Percentiles rank a stretch among this genome's conserved stretches.
phyloP scores from a whole-genome alignment of 495 filamentous ascomycete species.

The Neurospora intermedia region DNA sequence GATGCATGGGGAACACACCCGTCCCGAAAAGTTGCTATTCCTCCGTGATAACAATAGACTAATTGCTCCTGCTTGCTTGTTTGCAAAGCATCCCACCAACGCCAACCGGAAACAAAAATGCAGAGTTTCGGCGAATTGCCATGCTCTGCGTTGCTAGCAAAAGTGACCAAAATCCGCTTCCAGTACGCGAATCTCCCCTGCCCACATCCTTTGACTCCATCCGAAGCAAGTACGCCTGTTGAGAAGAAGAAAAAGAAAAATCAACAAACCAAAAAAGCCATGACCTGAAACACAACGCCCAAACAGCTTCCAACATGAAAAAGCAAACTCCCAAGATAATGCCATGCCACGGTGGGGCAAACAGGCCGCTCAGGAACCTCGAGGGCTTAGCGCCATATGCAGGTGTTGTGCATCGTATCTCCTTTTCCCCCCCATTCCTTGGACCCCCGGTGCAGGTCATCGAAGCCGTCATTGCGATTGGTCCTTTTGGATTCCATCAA shows the following conservation, averaged over 20 bases:
- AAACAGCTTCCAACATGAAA: not conserved
- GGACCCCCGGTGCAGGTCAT: not conserved
- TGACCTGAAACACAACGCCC: not conserved
- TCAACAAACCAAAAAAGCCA: not conserved
- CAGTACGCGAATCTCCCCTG: not conserved
- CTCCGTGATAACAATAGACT: not conserved
- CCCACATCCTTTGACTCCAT: not conserved
- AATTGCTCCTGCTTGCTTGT: not conserved
- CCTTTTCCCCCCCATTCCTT: not conserved
- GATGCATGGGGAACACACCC: not conserved
- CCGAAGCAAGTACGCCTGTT: not conserved
- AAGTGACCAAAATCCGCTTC: not conserved
- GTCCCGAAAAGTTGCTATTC: not conserved
- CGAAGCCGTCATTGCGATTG: not conserved
- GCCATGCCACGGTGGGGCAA: not conserved
- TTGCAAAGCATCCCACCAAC: not conserved
- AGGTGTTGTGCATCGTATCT: not conserved
- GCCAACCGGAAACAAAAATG: not conserved
- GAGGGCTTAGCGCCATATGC: not conserved
- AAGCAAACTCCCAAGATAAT: not conserved
- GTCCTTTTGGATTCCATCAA: constrained; percentile 15
- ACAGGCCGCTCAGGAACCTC: not conserved
- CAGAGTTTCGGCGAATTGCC: not conserved
- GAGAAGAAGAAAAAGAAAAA: not conserved
- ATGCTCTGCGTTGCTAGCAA: not conserved